Evolutionary conservation across 768 basidiomycete genomes (phyloP).

Genomic region (Lenzites betulinus): DNA sequence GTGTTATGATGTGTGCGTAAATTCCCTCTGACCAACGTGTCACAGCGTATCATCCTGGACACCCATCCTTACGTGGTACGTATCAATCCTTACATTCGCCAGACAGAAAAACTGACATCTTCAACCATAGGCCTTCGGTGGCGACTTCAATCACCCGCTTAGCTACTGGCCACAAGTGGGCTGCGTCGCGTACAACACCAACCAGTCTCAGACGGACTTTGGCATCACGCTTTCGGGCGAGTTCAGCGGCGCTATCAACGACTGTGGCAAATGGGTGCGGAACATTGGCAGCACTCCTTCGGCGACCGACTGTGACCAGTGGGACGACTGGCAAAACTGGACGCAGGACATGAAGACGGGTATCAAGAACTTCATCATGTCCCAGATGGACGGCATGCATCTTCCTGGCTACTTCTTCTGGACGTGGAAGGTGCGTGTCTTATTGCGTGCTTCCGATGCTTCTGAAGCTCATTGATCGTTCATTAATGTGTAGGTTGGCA

Average conservation of each 20-base stretch:
- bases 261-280: slow-evolving; percentile 59
- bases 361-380: slow-evolving; percentile 50
- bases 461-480: slow-evolving; percentile 1
- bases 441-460: background rate
- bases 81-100: background rate
- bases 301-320: slow-evolving; percentile 40
- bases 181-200: slow-evolving; percentile 28
- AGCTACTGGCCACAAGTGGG: slow-evolving; percentile 29
- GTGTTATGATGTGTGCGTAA: background rate
- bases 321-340: slow-evolving; percentile 56
- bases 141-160: slow-evolving; percentile 29
- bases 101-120: no score
- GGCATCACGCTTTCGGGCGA: slow-evolving; percentile 79
- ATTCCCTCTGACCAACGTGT: background rate
- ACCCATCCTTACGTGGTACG: slow-evolving; percentile 51
- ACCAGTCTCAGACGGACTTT: slow-evolving; percentile 47
- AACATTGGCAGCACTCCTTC: slow-evolving; percentile 31
- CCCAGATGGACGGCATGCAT: slow-evolving; percentile 66
- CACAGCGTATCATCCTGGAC: slow-evolving; percentile 46
- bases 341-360: slow-evolving; percentile 52
- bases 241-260: slow-evolving; percentile 67
- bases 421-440: slow-evolving; percentile 65
- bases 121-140: slow-evolving; percentile 27
- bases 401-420: slow-evolving; percentile 67
- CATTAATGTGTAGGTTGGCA: slow-evolving; percentile 45